These are phyloP conservation scores for Cubamyces sp. DNA, from an alignment of 768 basidiomycete genomes.

Conservation along the genomic window DNA sequence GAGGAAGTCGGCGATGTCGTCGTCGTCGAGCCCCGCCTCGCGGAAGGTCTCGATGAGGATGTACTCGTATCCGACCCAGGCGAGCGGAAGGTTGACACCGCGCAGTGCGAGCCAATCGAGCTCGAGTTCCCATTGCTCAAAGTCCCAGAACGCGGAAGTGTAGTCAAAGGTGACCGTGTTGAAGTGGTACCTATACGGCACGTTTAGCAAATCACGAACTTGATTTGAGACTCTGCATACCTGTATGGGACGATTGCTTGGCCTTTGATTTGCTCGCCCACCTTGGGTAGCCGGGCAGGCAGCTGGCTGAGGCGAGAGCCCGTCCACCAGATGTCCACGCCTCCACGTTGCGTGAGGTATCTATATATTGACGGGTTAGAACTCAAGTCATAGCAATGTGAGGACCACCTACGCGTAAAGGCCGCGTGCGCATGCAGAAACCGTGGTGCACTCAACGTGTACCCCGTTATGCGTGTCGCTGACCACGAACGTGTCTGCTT, in stretches of 20 bases:
- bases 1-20: conserved; percentile 40
- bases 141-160: conserved; percentile 45
- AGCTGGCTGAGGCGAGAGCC: conserved; percentile 43
- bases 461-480: conserved; percentile 36
- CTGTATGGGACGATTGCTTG: conserved; percentile 43
- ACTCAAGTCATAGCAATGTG: no score
- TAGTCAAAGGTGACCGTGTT: conserved; percentile 49
- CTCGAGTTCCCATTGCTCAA: conserved; percentile 43
- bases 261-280: conserved; percentile 38
- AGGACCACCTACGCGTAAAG: conserved; percentile 39
- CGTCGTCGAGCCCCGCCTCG: conserved; percentile 42
- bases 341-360: conserved; percentile 42
- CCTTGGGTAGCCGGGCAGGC: conserved; percentile 34
- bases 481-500: conserved; percentile 40
- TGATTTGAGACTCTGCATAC: conserved; percentile 10
- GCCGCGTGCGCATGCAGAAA: conserved; percentile 44
- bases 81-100: conserved; percentile 46
- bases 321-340: conserved; percentile 49
- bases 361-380: conserved; percentile 20
- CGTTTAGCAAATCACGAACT: neutral
- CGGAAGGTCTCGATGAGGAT: conserved; percentile 41
- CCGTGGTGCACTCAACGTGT: conserved; percentile 39
- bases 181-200: conserved; percentile 37
- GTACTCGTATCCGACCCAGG: conserved; percentile 47
- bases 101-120: conserved; percentile 47